Evolutionary conservation across 2,329 filamentous ascomycete species (phyloP), one percentile per base, ranked within the genome.

Genomic region (Penicillium sp.): DNA sequence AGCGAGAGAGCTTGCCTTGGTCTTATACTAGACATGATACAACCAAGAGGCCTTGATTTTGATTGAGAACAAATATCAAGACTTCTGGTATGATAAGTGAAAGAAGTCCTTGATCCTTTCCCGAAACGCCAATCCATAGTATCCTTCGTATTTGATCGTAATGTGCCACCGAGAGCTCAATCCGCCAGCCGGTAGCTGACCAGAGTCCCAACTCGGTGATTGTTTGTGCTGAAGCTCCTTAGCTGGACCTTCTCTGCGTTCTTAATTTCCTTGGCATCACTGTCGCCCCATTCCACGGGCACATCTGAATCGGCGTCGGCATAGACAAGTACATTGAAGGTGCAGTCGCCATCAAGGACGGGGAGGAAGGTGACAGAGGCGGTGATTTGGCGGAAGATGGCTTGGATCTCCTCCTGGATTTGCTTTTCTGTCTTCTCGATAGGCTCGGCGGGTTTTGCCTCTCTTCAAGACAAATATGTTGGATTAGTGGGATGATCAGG

Each of bases 241-340:
- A 99, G 79, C 78, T 97, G 93, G 31, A 99, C 94, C 72, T 94
- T 92, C 81, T 99, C 94, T 42, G 91, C 93, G 68, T 94, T 90
- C 72, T 88, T 82, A 66, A 99, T 97, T 81, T 99, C 94, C 80
- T 96, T 97, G 54, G 93, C 93, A 75, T 97, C 94, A 67, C 91
- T 96, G 78, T 99, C 94, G 47, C 94, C 94, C 94, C 94, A 99
- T 75, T 99, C 94, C 58, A 99, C 88, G 4, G 94, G 94, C 15
- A 99, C 94, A 48, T 97, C 93, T 58, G 90, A 94, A 76, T 97
- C 93, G 19, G 93, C 93, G 73, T 99, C 93, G 52, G 94, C 94
- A 73, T 99, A 99, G 4, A 99, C 94, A 41, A 99, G 84, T 48
- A 99, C 93, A 71, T 99, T 99, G 82, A 99, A 99, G 12, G 94